Base-by-base conservation (phyloP, 2,329 filamentous ascomycete species). In the Kalaharituber pfeilii region DNA sequence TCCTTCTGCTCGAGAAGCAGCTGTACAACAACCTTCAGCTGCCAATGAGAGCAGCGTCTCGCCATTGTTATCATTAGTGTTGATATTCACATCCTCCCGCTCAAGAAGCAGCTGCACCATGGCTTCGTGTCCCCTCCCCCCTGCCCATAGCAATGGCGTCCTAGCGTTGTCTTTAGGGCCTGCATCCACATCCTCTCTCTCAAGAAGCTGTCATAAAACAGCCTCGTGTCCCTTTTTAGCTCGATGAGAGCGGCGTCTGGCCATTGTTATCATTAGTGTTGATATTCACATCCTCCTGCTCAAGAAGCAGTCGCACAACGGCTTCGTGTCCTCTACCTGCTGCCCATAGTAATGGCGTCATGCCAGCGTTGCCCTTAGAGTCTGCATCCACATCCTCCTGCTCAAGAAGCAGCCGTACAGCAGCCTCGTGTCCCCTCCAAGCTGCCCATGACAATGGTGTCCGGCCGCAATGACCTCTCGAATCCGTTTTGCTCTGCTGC, bases 331-430 rank as follows among this genome's bases (percentile, higher is more conserved):
- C 36, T n/a, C 20, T 30, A 18, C 52, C 33, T 56, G 56, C 49
- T 45, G 39, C 61, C 56, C 26, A 62, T 57, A 26, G 62, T 52
- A 2, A 54, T 57, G 7, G 53, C 53, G 22, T 51, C 24, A 26
- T 13, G 27, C n/a, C n/a, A n/a, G n/a, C n/a, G n/a, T n/a, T n/a
- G n/a, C n/a, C n/a, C n/a, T n/a, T 29, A 22, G 15, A 39, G 18
- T 2, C 7, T 50, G 18, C 49, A 50, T 30, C 49, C 27, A 33
- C n/a, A n/a, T n/a, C n/a, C n/a, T n/a, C n/a, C n/a, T n/a, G n/a
- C n/a, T n/a, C n/a, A 51, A 18, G 27, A 27, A 42, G 22, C n/a
- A 29, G 28, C 24, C 18, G 33, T 51, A n/a, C n/a, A n/a, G 27
- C 49, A 27, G 22, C 49, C 24, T 22, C 27, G 27, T 27, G 24